These are phyloP conservation scores for Leishmania gerbilli DNA, from an alignment of 208 protist species.

Conservation along the genomic window DNA sequence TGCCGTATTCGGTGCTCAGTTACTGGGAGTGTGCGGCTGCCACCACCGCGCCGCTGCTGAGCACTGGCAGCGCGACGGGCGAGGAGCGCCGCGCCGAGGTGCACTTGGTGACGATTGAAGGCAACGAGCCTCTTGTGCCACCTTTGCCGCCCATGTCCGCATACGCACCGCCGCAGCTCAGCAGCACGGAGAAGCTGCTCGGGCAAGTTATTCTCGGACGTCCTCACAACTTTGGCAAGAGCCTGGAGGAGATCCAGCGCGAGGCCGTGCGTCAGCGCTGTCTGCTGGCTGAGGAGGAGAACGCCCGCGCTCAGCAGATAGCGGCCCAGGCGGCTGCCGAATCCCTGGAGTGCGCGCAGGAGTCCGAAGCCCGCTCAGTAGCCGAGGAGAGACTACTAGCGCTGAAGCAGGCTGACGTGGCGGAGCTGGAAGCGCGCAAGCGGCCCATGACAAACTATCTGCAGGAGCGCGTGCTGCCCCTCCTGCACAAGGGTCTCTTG, in stretches of 20 bases:
- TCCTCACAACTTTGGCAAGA: constrained; percentile 91
- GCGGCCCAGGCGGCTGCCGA: constrained; percentile 33
- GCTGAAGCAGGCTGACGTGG: constrained; percentile 70
- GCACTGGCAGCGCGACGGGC: constrained; percentile 33
- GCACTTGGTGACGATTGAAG: constrained; percentile 51
- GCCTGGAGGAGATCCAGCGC: constrained; percentile 73
- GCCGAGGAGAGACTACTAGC: constrained; percentile 24
- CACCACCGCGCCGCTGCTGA: constrained; percentile 31
- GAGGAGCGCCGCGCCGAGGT: constrained; percentile 32
- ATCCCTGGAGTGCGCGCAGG: constrained; percentile 39
- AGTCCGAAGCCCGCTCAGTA: constrained; percentile 24
- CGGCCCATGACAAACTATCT: constrained; percentile 87
- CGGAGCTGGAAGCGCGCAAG: constrained; percentile 83
- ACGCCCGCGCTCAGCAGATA: constrained; percentile 41
- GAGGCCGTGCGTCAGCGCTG: constrained; percentile 65
- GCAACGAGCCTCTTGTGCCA: constrained; percentile 66
- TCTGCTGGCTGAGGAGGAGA: constrained; percentile 52
- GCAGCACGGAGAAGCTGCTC: constrained; percentile 46
- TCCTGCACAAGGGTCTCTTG: constrained; percentile 93
- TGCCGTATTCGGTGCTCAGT: constrained; percentile 68
- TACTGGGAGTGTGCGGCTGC: constrained; percentile 84
- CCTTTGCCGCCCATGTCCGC: constrained; percentile 64
- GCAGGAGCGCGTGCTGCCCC: constrained; percentile 91
- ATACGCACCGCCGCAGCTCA: constrained; percentile 42
- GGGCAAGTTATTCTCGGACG: constrained; percentile 67